Evolutionary conservation across 768 basidiomycete genomes (phyloP), one percentile per base, ranked within the genome.

Genomic region (Hemileccinum rubropunctum): DNA sequence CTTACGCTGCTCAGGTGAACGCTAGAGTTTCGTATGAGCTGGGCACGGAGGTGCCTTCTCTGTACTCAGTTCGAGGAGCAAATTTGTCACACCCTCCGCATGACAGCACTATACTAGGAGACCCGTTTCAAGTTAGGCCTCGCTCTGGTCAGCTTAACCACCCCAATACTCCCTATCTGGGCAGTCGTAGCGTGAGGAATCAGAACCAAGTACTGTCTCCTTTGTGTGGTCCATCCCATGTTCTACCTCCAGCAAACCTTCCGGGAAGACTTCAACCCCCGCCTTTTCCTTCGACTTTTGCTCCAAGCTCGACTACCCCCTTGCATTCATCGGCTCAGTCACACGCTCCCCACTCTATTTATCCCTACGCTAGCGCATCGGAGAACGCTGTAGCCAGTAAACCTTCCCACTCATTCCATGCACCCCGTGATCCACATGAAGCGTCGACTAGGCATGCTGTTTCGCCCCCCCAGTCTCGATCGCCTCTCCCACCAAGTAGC

Each of bases 71-170:
- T 42, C 49, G 52, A 43, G 58, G 47, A 26, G 34, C 30, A 6
- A 50, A 52, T 28, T 21, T 46, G 6, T 43, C 20, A 14, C 52
- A 51, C 11, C 17, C 43, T 37, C 42, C 45, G 38, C 51, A 41
- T 34, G 53, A 60, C 28, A 43, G 37, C 12, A 33, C 54, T 17
- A 21, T 33, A 15, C 17, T 35, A 43, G 51, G 20, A 66, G 59
- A 71, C 53, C 65, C 70, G n/a, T 73, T 74, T 43, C 76, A 79
- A 63, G 65, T 73, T 18, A 71, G 81, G 47, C 69, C 81, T 30
- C 70, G 67, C 45, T 79, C 79, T 10, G 77, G 76, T 51, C 76
- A 78, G 47, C 64, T 73, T 20, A 66, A 68, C 42, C 74, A 73
- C 48, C 70, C 69, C 15, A 40, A 47, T 6, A 35, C 57, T n/a